phyloP scores from a whole-genome alignment of 257 asterid species.

The Fraxinus pennsylvanica region DNA sequence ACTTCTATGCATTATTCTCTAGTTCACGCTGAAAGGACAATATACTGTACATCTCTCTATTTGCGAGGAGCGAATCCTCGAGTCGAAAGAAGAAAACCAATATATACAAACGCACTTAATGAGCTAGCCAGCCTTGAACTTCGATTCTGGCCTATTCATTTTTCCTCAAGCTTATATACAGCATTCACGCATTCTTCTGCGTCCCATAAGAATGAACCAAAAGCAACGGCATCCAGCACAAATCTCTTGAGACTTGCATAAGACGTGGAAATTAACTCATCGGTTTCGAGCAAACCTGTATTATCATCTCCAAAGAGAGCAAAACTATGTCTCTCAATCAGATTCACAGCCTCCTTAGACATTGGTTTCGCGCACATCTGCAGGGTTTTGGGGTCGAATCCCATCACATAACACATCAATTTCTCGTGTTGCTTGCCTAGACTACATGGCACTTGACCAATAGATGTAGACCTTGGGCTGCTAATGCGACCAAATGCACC shows the following conservation, averaged over 20 bases:
- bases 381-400: conserved; percentile 55
- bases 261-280: conserved; percentile 59
- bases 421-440: conserved; percentile 29
- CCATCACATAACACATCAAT: conserved; percentile 57
- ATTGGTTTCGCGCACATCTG: conserved; percentile 69
- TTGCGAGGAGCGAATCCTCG: conserved; percentile 14
- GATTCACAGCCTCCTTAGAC: conserved; percentile 60
- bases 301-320: conserved; percentile 70
- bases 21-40: not conserved
- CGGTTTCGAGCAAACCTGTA: conserved; percentile 37
- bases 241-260: conserved; percentile 78
- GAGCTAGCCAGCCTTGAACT: not conserved
- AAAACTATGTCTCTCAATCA: conserved; percentile 62
- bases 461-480: conserved; percentile 31
- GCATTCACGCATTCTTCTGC: conserved; percentile 50
- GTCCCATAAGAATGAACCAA: conserved; percentile 81
- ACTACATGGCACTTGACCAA: conserved; percentile 33
- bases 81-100: conserved; percentile 20
- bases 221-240: conserved; percentile 81
- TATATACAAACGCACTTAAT: conserved; percentile 11
- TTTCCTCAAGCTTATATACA: conserved; percentile 60
- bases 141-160: conserved; percentile 30
- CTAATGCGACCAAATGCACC: conserved; percentile 29
- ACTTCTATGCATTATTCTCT: not conserved
- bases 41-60: conserved; percentile 22